These are phyloP conservation scores for Ormosia semicastrata DNA, from an alignment of 306 rosid species.

Conservation along the genomic window DNA sequence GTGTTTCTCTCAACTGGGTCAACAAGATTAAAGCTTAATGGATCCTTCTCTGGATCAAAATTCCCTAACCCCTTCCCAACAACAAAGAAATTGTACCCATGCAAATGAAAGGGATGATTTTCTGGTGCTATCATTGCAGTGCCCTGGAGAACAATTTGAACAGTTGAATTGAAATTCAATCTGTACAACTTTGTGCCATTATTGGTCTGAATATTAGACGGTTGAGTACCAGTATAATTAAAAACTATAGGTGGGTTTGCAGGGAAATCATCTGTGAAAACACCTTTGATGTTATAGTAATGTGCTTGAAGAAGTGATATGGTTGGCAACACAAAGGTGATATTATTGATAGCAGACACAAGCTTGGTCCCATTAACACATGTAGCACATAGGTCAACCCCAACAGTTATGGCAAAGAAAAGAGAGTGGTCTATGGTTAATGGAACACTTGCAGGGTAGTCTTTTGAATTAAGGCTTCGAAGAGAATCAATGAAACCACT, in stretches of 20 bases:
- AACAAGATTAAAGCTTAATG: slow-evolving; percentile 52
- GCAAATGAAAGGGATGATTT: slow-evolving; percentile 72
- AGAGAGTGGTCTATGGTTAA: slow-evolving; percentile 54
- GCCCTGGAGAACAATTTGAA: slow-evolving; percentile 62
- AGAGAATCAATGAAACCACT: slow-evolving; percentile 43
- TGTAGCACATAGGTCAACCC: slow-evolving; percentile 51
- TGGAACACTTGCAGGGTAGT: slow-evolving; percentile 63
- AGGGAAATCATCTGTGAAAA: slow-evolving; percentile 68
- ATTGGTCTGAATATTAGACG: slow-evolving; percentile 46
- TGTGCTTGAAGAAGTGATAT: slow-evolving; percentile 73
- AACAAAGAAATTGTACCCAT: slow-evolving; percentile 69
- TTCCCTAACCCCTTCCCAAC: slow-evolving; percentile 70
- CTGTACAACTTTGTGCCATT: slow-evolving; percentile 61
- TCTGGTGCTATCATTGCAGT: slow-evolving; percentile 64
- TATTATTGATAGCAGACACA: slow-evolving; percentile 57
- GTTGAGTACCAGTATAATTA: slow-evolving; percentile 61
- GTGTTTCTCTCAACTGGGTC: slow-evolving; percentile 84
- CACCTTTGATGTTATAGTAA: slow-evolving; percentile 52
- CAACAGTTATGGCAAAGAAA: slow-evolving; percentile 51
- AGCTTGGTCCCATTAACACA: slow-evolving; percentile 43
- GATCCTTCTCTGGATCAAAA: slow-evolving; percentile 57
- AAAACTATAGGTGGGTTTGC: slow-evolving; percentile 51
- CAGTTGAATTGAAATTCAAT: slow-evolving; percentile 50
- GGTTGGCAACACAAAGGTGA: slow-evolving; percentile 55
- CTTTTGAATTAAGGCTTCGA: slow-evolving; percentile 61